Conservation (phyloP, 495 filamentous ascomycete genomes). For the Gamarada debralockiae region DNA sequence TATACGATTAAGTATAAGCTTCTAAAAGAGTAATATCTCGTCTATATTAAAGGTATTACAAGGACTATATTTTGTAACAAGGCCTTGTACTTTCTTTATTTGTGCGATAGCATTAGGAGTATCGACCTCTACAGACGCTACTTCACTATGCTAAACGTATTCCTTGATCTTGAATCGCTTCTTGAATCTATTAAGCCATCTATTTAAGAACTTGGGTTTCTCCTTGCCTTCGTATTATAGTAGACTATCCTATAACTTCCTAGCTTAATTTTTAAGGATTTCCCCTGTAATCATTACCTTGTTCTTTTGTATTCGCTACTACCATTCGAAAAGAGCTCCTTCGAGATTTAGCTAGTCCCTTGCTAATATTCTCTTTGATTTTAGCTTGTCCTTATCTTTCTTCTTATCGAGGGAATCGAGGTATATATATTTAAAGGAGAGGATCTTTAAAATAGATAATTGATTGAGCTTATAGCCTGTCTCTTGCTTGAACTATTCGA, state of each 20-base stretch:
- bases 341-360: conserved; percentile 23
- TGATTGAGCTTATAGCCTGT: conserved; percentile 1
- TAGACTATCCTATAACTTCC: conserved; percentile 21
- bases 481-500: background rate
- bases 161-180: conserved; percentile 14
- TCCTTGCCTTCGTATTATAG: conserved; percentile 15
- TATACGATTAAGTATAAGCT: conserved; percentile 19
- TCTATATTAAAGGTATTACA: conserved; percentile 32
- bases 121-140: conserved; percentile 2
- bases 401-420: background rate
- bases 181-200: conserved; percentile 28
- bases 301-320: conserved; percentile 10
- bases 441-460: background rate
- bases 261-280: conserved; percentile 16
- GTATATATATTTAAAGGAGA: background rate
- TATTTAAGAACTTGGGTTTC: conserved; percentile 24
- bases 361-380: background rate
- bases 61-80: conserved; percentile 21
- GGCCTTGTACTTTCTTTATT: conserved; percentile 13
- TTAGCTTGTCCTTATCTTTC: background rate
- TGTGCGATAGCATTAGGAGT: background rate
- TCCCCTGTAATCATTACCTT: conserved; percentile 13
- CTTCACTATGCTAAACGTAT: conserved; percentile 13
- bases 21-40: conserved; percentile 29
- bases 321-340: conserved; percentile 17